These are phyloP conservation scores for Russula griseocarnosa DNA, from an alignment of 768 basidiomycete species.

Conservation along the genomic window DNA sequence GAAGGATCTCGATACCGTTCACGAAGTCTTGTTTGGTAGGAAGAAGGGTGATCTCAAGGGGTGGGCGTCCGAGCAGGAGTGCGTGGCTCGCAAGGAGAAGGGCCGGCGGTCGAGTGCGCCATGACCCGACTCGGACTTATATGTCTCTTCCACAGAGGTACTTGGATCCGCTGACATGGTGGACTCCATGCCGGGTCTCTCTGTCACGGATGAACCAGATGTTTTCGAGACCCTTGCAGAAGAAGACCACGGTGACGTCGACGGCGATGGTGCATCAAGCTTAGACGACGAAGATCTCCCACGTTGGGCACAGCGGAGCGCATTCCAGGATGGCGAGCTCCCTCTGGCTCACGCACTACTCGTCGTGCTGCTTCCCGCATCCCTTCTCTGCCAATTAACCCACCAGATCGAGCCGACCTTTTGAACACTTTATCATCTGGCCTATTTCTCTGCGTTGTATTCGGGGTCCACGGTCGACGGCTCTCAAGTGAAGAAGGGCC, in stretches of 20 bases:
- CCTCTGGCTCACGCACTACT: too few species aligned
- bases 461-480: slow-evolving; percentile 53
- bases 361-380: slow-evolving; percentile 50
- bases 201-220: too few species aligned
- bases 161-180: slow-evolving; percentile 29
- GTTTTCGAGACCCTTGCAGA: slow-evolving; percentile 19
- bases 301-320: slow-evolving; percentile 54
- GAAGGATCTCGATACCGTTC: slow-evolving; percentile 70
- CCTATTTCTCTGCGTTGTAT: slow-evolving; percentile 75
- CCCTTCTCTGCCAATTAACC: slow-evolving; percentile 42
- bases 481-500: slow-evolving; percentile 38
- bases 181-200: too few species aligned
- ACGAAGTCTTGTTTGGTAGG: slow-evolving; percentile 64
- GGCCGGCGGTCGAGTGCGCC: slow-evolving; percentile 46
- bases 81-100: slow-evolving; percentile 43
- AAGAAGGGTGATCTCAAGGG: slow-evolving; percentile 46
- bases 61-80: slow-evolving; percentile 47
- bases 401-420: slow-evolving; percentile 39
- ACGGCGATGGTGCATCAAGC: slow-evolving; percentile 28
- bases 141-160: neutral
- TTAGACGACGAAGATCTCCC: slow-evolving; percentile 73
- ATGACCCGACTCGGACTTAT: slow-evolving; percentile 36
- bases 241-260: slow-evolving; percentile 35
- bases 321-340: slow-evolving; percentile 33
- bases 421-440: slow-evolving; percentile 66